Conservation (phyloP, 2,329 filamentous ascomycete species). For the Westerdykella aurantiaca region DNA sequence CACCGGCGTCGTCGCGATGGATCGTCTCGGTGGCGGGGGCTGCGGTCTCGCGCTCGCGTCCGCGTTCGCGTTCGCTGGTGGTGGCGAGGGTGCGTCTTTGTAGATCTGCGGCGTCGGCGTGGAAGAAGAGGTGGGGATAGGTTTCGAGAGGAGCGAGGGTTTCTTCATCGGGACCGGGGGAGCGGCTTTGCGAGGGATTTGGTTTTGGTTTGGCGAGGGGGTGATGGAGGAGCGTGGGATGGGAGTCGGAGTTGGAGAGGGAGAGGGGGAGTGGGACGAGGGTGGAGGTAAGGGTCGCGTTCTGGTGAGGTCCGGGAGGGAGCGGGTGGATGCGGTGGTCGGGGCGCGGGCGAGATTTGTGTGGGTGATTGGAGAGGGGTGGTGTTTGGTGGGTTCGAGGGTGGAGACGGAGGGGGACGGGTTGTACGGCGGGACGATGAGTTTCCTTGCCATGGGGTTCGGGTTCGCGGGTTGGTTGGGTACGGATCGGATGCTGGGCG, state of each 20-base stretch:
- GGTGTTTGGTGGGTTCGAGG: constrained; percentile 16
- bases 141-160: constrained; percentile 20
- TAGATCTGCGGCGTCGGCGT: constrained; percentile 15
- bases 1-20: constrained; percentile 19
- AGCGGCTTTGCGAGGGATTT: constrained; percentile 30
- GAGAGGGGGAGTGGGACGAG: constrained; percentile 1
- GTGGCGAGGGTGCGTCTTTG: constrained; percentile 13
- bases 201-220: constrained; percentile 8
- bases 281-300: constrained; percentile 7
- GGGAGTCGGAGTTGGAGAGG: constrained; percentile 2
- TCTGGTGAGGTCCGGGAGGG: constrained; percentile 17
- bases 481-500: constrained; percentile 2
- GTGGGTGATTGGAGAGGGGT: neutral
- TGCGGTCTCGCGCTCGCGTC: constrained; percentile 6
- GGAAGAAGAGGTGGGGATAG: constrained; percentile 3
- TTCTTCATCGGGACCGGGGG: constrained; percentile 33
- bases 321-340: constrained; percentile 25
- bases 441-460: constrained; percentile 23
- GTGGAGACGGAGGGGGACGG: constrained; percentile 14
- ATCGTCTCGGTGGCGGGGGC: constrained; percentile 19
- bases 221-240: constrained; percentile 3
- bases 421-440: constrained; percentile 27
- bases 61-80: neutral
- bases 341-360: constrained; percentile 18
- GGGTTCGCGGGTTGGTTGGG: neutral